These are phyloP conservation scores for Trichoderma polysporum DNA, from an alignment of 2,329 filamentous ascomycete species.

Conservation along the genomic window DNA sequence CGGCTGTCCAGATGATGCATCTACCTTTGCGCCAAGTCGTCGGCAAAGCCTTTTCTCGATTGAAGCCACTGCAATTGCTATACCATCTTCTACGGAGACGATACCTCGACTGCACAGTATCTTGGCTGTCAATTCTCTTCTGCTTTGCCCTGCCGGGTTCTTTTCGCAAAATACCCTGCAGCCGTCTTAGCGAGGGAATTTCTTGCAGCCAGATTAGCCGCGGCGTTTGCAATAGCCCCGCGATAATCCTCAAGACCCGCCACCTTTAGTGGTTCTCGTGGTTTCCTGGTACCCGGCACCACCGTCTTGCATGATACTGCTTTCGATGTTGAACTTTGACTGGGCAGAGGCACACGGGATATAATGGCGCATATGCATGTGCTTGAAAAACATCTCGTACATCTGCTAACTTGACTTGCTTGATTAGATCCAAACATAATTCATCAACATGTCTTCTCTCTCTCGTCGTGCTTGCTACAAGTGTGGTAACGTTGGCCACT, in stretches of 20 bases:
- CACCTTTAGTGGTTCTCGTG: not conserved
- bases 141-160: not conserved
- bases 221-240: slow-evolving; percentile 11
- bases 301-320: not conserved
- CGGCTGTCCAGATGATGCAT: not conserved
- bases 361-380: not conserved
- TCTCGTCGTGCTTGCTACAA: slow-evolving; percentile 83
- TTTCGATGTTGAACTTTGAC: slow-evolving; percentile 3
- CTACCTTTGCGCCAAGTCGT: not conserved
- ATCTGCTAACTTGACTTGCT: slow-evolving; percentile 46
- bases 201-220: not conserved
- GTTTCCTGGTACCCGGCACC: not conserved
- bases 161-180: not conserved
- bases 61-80: too few species aligned
- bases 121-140: not conserved
- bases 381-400: not conserved
- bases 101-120: not conserved
- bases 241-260: slow-evolving; percentile 16
- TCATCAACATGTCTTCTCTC: slow-evolving; percentile 68
- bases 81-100: too few species aligned
- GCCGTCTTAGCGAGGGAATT: slow-evolving; percentile 16
- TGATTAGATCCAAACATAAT: slow-evolving; percentile 26
- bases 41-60: not conserved
- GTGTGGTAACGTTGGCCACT: slow-evolving; percentile 79
- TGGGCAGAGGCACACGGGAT: not conserved